Base-by-base conservation (phyloP, 371 early-diverging fungal species). In the Enteropsectra breve region DNA sequence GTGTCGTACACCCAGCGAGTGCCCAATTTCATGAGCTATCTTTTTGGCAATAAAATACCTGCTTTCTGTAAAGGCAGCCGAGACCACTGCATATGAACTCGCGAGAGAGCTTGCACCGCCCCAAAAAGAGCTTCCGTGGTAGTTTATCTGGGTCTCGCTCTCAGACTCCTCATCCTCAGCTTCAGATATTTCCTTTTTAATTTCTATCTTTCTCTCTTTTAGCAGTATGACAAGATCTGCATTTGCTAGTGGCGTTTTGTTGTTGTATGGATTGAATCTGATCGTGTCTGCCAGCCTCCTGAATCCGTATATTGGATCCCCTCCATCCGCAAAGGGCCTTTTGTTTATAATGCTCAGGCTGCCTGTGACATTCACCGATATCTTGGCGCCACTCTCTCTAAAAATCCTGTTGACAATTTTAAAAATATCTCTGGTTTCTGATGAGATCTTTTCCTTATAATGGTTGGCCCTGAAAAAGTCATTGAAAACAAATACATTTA, bases 21-120 rank as follows among this genome's bases (percentile, higher is more conserved):
- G 40, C 11, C 40, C 40, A 40, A 40, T 18, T 18, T 40, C 40
- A 18, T 40, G 40, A 11, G 40, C 40, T 11, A 40, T 40, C 40
- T 40, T 40, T 40, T 40, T 40, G 40, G 40, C 40, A 40, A 40
- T 40, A 18, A 40, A 40, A 40, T 40, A 40, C 11, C 18, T 40
- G 11, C 11, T 11, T 11, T 40, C 40, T 11, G 40, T 11, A 11
- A 18, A 11, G 18, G 40, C 11, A 11, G 40, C 40, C 11, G 18
- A 40, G 11, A 40, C 40, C 11, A 40, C 40, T 40, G 40, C 11
- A 40, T 40, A 40, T 40, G 40, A 40, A 40, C 40, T 40, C 11
- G 11, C 40, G 18, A 40, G 40, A 11, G 11, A 11, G 11, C 11
- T 40, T 11, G 11, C 18, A 11, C 40, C 40, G 18, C 40, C 40